Conservation (phyloP, 75 land plant genomes). For the Pseudotsuga menziesii region DNA sequence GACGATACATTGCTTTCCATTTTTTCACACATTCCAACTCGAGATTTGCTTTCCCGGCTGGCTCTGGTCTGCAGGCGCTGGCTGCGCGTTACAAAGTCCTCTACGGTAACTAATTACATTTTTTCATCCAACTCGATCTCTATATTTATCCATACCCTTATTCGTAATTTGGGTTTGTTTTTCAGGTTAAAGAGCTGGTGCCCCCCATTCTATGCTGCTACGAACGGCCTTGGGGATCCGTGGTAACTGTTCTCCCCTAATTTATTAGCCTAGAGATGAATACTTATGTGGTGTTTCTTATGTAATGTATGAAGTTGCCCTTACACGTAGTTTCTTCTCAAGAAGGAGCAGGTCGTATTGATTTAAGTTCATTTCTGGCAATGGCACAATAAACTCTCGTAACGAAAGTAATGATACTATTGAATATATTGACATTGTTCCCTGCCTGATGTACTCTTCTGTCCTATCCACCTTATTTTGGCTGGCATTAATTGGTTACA, state of each 20-base stretch:
- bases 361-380: no score
- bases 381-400: no score
- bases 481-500: no score
- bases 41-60: conserved; percentile 3
- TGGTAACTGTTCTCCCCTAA: background rate
- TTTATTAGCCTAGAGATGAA: no score
- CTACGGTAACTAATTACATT: background rate
- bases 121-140: background rate
- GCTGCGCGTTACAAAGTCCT: background rate
- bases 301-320: no score
- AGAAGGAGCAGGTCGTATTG: no score
- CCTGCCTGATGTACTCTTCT: no score
- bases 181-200: conserved; percentile 4
- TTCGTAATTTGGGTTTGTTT: background rate
- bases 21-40: background rate
- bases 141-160: background rate
- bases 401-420: no score
- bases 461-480: no score
- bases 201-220: background rate
- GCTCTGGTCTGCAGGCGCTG: conserved; percentile 2
- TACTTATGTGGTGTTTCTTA: no score
- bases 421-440: no score
- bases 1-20: background rate
- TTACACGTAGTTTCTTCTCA: no score
- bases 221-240: conserved; percentile 4